A percentile compares a stretch with the other conserved stretches of the same genome.
Evolutionary conservation across 2,329 filamentous ascomycete species (phyloP).

Genomic region (Fusarium neocosmosporiellum): DNA sequence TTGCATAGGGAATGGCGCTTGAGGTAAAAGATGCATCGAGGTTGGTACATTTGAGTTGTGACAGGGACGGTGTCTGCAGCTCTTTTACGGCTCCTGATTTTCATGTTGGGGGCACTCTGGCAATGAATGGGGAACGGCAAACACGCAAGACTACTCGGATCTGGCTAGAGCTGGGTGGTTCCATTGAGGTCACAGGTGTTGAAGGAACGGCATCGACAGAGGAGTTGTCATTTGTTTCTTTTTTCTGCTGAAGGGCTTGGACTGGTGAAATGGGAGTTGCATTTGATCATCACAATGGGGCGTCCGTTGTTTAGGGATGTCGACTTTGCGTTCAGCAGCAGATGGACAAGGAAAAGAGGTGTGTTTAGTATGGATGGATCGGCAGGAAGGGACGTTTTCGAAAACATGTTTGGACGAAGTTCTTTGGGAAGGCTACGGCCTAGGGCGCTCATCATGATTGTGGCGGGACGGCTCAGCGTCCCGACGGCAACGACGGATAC

Average conservation of each 20-base stretch:
- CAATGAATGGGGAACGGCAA: constrained; percentile 12
- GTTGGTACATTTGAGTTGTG: constrained; percentile 33
- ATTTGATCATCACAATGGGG: constrained; percentile 43
- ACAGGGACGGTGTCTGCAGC: constrained; percentile 2
- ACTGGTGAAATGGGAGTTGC: constrained; percentile 41
- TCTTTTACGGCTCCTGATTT: constrained; percentile 18
- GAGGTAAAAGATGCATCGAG: constrained; percentile 39
- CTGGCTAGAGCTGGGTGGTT: constrained; percentile 34
- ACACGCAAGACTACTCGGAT: constrained; percentile 31
- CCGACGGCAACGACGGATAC: constrained; percentile 39
- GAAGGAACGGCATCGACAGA: constrained; percentile 40
- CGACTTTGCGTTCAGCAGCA: constrained; percentile 36
- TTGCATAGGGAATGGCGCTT: constrained; percentile 45
- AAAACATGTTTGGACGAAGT: constrained; percentile 21
- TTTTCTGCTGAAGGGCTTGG: constrained; percentile 37
- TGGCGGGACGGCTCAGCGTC: constrained; percentile 21
- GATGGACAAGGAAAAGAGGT: constrained; percentile 29
- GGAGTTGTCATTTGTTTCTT: constrained; percentile 42
- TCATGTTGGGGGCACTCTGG: constrained; percentile 13
- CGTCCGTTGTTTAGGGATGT: constrained; percentile 37
- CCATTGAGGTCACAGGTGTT: constrained; percentile 34
- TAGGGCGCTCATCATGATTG: constrained; percentile 29
- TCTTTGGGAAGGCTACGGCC: constrained; percentile 28
- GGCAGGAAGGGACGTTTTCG: constrained; percentile 26
- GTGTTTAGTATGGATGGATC: constrained; percentile 19